Conservation (phyloP, 371 early-diverging fungal genomes). For the Syncephalastrum monosporum region DNA sequence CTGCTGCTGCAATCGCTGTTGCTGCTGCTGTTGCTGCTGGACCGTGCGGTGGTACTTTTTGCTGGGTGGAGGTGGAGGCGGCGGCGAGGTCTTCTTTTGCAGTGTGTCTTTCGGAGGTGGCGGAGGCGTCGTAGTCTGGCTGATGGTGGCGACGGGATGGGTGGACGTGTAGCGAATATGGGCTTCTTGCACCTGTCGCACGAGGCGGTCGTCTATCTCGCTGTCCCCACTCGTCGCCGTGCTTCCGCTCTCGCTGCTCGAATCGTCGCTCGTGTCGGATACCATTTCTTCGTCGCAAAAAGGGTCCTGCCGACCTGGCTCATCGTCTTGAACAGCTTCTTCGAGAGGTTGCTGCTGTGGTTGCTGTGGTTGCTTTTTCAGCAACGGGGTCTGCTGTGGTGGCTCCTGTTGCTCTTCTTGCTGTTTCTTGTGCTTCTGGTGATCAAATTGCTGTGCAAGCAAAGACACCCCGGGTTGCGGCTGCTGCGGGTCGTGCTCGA, state of each 20-base stretch:
- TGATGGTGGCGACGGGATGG: too few relatives aligned
- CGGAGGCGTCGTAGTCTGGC: conserved; percentile 1
- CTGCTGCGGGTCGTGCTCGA: not conserved
- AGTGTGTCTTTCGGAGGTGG: conserved; percentile 12
- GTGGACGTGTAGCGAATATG: conserved; percentile 5
- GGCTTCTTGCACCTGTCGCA: conserved; percentile 1
- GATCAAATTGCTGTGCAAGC: conserved; percentile 18
- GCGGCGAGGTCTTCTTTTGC: conserved; percentile 23
- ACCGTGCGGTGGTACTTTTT: conserved; percentile 39
- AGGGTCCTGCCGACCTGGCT: conserved; percentile 10
- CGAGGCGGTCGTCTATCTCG: conserved; percentile 10
- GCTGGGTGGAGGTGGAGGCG: conserved; percentile 42
- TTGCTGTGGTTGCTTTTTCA: too few relatives aligned
- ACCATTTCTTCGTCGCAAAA: conserved; percentile 23
- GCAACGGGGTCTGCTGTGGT: not conserved
- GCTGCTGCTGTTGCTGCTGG: conserved; percentile 12
- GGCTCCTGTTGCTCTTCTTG: not conserved
- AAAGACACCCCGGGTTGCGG: conserved; percentile 10
- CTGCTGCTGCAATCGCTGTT: conserved; percentile 1
- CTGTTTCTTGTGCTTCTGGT: not conserved
- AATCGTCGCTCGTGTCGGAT: conserved; percentile 7
- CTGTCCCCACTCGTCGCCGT: conserved; percentile 7
- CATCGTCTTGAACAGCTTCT: too few relatives aligned
- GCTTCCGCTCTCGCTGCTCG: conserved; percentile 1
- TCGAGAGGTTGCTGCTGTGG: too few relatives aligned